Conservation (phyloP, 78 protist species). For the Dictyostelium intermedium region DNA sequence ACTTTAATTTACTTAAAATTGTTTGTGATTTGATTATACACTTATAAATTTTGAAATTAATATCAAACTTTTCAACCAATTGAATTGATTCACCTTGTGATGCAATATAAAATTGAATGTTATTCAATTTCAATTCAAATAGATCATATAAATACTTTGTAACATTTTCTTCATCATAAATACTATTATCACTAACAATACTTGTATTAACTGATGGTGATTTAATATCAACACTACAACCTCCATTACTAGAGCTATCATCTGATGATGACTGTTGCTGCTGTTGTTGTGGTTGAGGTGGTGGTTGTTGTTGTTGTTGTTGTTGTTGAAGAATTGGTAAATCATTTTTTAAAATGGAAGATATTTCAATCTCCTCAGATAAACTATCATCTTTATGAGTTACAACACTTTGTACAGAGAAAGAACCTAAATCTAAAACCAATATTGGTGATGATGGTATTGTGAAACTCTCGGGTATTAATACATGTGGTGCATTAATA, state of each 20-base stretch:
- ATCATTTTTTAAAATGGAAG: background rate
- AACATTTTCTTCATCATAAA: conserved; percentile 28
- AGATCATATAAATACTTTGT: conserved; percentile 46
- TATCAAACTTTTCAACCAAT: conserved; percentile 61
- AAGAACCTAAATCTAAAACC: conserved; percentile 73
- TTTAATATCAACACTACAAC: background rate
- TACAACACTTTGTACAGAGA: conserved; percentile 15
- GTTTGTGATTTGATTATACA: conserved; percentile 78
- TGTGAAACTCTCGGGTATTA: conserved; percentile 55
- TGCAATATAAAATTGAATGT: conserved; percentile 56
- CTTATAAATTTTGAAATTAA: conserved; percentile 58
- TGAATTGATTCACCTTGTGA: conserved; percentile 25
- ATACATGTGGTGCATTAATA: conserved; percentile 59
- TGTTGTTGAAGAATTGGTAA: background rate
- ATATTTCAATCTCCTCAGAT: background rate
- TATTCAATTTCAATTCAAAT: conserved; percentile 49
- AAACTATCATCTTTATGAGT: background rate
- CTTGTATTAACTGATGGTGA: background rate
- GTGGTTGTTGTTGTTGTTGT: background rate
- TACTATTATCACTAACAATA: background rate
- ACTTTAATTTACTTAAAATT: conserved; percentile 41
- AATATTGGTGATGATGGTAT: conserved; percentile 22
- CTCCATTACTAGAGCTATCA: background rate
- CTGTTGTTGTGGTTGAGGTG: background rate
- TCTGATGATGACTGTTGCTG: background rate